Conservation (phyloP, 2,329 filamentous ascomycete genomes). For the Pseudofabraea citricarpa region DNA sequence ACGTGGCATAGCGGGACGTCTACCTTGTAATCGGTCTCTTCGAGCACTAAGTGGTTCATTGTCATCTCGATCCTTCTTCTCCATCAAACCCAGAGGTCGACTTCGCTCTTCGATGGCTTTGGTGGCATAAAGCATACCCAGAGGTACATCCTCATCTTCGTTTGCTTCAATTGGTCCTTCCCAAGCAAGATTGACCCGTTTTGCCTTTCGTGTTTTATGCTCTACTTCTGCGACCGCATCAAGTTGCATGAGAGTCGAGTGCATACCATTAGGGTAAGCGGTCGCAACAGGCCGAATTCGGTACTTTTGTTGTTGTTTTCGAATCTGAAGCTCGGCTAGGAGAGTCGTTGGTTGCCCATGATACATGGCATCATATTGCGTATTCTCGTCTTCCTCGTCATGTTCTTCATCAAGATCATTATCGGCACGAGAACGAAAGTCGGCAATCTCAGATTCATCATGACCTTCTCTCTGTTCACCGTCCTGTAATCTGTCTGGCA, state of each 20-base stretch:
- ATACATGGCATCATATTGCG: slow-evolving; percentile 43
- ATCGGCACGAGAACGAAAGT: slow-evolving; percentile 7
- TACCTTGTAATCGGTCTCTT: slow-evolving; percentile 24
- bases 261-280: slow-evolving; percentile 69
- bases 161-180: slow-evolving; percentile 60
- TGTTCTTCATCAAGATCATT: slow-evolving; percentile 20
- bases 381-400: slow-evolving; percentile 39
- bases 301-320: slow-evolving; percentile 82
- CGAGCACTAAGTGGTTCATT: slow-evolving; percentile 62
- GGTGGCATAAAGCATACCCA: slow-evolving; percentile 72
- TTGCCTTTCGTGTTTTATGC: slow-evolving; percentile 65
- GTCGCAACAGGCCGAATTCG: slow-evolving; percentile 67
- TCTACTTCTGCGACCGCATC: slow-evolving; percentile 87
- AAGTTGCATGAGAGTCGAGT: slow-evolving; percentile 83
- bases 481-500: slow-evolving; percentile 19
- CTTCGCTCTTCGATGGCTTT: slow-evolving; percentile 44
- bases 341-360: slow-evolving; percentile 81
- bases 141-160: slow-evolving; percentile 78
- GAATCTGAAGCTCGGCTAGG: slow-evolving; percentile 83
- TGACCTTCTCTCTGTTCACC: slow-evolving; percentile 14
- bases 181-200: slow-evolving; percentile 86
- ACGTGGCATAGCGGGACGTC: slow-evolving; percentile 14
- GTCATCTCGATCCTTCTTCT: slow-evolving; percentile 81
- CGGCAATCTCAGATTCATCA: slow-evolving; percentile 15
- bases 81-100: slow-evolving; percentile 69